phyloP scores from a whole-genome alignment of 176 grass and related monocot species.

The Triticum urartu region DNA sequence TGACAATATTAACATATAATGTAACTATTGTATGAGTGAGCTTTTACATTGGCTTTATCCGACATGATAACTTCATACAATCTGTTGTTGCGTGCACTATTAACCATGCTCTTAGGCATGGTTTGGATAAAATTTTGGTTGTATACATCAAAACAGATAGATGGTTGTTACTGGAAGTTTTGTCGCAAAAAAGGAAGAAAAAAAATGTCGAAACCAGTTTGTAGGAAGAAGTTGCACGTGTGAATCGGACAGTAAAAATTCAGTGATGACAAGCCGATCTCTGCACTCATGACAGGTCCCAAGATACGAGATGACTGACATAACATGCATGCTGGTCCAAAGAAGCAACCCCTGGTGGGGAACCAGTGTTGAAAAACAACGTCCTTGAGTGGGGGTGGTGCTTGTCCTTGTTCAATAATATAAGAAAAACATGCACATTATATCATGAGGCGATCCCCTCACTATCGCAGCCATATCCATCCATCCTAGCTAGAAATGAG shows the following conservation, averaged over 20 bases:
- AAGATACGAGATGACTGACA: neutral
- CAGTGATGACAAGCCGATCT: neutral
- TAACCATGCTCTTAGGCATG: too few species aligned
- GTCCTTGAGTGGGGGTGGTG: neutral
- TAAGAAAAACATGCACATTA: neutral
- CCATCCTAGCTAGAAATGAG: neutral
- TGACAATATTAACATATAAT: too few species aligned
- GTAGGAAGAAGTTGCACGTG: neutral
- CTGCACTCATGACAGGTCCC: neutral
- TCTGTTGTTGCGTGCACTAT: too few species aligned
- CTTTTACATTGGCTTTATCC: too few species aligned
- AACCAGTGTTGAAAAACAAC: slow-evolving; percentile 16
- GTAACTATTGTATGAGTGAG: too few species aligned
- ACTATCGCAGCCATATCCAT: slow-evolving; percentile 16
- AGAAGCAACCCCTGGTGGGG: slow-evolving; percentile 35
- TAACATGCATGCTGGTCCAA: slow-evolving; percentile 28
- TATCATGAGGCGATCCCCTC: slow-evolving; percentile 26
- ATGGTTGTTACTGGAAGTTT: neutral
- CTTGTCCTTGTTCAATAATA: slow-evolving; percentile 23
- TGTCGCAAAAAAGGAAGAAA: neutral
- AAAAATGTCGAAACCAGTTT: neutral
- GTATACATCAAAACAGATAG: neutral
- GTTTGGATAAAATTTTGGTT: neutral
- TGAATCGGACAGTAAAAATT: neutral
- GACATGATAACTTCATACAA: too few species aligned